These are phyloP conservation scores for Aphanomyces invadans DNA, from an alignment of 352 stramenopile genomes.

Conservation along the genomic window DNA sequence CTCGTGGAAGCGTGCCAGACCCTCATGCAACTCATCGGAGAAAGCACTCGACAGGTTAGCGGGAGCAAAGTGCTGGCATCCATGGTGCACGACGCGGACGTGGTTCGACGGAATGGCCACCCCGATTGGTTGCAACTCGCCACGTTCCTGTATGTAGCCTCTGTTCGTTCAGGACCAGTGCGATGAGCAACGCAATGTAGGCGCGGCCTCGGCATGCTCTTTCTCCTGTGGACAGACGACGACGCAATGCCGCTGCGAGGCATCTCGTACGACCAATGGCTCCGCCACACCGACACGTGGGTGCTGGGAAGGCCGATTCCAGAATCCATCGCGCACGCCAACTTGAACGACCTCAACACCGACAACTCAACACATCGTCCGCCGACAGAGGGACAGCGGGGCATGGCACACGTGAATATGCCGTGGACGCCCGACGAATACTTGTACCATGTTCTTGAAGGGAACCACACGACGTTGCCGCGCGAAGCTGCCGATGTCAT, in stretches of 20 bases:
- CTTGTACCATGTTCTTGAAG: conserved; percentile 51
- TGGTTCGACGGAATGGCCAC: conserved; percentile 54
- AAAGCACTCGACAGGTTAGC: conserved; percentile 29
- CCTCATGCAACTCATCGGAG: conserved; percentile 55
- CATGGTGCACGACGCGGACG: conserved; percentile 55
- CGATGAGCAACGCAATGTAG: conserved; percentile 23
- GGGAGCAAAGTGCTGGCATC: conserved; percentile 59
- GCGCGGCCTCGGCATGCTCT: conserved; percentile 61
- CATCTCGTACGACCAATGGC: conserved; percentile 67
- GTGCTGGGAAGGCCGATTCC: conserved; percentile 51
- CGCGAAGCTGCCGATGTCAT: conserved; percentile 51
- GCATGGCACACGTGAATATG: conserved; percentile 40
- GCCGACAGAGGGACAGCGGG: conserved; percentile 14
- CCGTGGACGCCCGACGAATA: conserved; percentile 80
- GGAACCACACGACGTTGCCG: conserved; percentile 55
- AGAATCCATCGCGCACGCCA: conserved; percentile 44
- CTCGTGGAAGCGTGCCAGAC: conserved; percentile 50
- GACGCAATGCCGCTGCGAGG: conserved; percentile 51
- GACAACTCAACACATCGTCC: conserved; percentile 38
- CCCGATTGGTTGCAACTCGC: conserved; percentile 75
- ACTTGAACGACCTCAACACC: conserved; percentile 55
- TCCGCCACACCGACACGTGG: conserved; percentile 56
- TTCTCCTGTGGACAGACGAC: conserved; percentile 68
- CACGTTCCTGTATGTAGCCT: conserved; percentile 50
- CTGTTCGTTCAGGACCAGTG: background rate